phyloP scores from a whole-genome alignment of 208 protist species.

The Phytomonas sp. region DNA sequence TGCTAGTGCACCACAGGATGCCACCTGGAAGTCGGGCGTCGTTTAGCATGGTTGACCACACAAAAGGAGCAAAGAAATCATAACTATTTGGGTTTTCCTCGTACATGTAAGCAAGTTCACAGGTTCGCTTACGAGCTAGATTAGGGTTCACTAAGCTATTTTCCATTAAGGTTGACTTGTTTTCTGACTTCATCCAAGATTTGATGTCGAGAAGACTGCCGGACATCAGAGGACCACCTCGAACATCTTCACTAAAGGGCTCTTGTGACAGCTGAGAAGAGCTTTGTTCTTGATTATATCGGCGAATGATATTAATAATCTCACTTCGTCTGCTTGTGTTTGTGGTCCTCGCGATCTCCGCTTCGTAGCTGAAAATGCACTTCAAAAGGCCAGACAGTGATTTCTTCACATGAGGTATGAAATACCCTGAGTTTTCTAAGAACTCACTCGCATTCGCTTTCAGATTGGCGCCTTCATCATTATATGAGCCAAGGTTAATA shows the following conservation, averaged over 20 bases:
- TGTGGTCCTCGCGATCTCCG: too few relatives aligned
- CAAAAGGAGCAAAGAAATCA: slow-evolving; percentile 79
- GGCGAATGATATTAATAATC: too few relatives aligned
- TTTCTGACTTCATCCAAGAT: background rate
- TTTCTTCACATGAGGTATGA: background rate
- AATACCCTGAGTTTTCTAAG: background rate
- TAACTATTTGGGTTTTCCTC: slow-evolving; percentile 77
- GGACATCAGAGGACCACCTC: too few relatives aligned
- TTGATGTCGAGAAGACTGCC: background rate
- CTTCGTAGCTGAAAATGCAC: too few relatives aligned
- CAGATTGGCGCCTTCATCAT: background rate
- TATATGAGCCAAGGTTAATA: slow-evolving; percentile 6
- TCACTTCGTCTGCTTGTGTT: too few relatives aligned
- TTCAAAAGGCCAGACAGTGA: too few relatives aligned
- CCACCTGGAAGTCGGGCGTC: slow-evolving; percentile 48
- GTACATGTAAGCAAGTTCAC: slow-evolving; percentile 43
- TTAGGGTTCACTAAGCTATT: background rate
- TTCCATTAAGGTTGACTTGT: background rate
- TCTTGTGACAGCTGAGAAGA: too few relatives aligned
- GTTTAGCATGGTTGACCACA: slow-evolving; percentile 60
- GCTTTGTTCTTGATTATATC: too few relatives aligned
- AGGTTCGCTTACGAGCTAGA: background rate
- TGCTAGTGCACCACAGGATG: slow-evolving; percentile 39
- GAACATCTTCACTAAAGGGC: too few relatives aligned
- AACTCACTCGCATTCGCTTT: background rate